These are phyloP conservation scores for Metschnikowia borealis DNA, from an alignment of 805 yeast species.

Conservation along the genomic window DNA sequence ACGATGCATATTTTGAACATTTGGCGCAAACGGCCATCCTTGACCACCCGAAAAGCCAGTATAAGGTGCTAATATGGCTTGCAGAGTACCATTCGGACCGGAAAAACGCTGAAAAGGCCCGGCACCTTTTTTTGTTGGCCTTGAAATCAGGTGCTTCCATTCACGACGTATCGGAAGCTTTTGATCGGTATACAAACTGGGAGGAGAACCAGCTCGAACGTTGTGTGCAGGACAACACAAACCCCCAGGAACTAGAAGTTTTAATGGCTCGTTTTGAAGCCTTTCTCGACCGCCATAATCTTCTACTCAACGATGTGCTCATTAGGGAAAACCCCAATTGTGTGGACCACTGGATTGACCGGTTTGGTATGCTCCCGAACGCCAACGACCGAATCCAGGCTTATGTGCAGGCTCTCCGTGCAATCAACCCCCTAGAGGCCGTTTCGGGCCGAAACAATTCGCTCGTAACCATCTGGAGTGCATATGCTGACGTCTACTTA, in stretches of 20 bases:
- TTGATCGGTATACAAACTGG: conserved; percentile 58
- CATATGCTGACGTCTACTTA: conserved; percentile 64
- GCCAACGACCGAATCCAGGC: conserved; percentile 39
- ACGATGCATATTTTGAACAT: conserved; percentile 5
- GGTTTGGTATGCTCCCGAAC: conserved; percentile 44
- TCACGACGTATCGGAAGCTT: conserved; percentile 59
- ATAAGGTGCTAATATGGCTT: conserved; percentile 43
- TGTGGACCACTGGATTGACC: conserved; percentile 64
- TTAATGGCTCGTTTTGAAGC: conserved; percentile 19
- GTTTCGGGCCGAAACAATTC: conserved; percentile 21
- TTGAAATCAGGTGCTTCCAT: conserved; percentile 46
- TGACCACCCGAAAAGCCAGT: conserved; percentile 57
- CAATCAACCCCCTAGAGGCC: conserved; percentile 56
- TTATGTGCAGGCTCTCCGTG: conserved; percentile 60
- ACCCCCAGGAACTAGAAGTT: conserved; percentile 12
- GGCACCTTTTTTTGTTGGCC: conserved; percentile 45
- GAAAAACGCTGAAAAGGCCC: conserved; percentile 22
- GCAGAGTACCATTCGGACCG: conserved; percentile 47
- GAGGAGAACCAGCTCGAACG: conserved; percentile 42
- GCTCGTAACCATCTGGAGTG: conserved; percentile 63
- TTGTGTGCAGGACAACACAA: conserved; percentile 24
- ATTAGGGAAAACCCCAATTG: conserved; percentile 59
- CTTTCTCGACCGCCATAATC: conserved; percentile 26
- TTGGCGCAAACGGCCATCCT: conserved; percentile 12
- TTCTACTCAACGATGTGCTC: conserved; percentile 55